Conservation (phyloP, 331 rosid genomes). For the Phaseolus coccineus region DNA sequence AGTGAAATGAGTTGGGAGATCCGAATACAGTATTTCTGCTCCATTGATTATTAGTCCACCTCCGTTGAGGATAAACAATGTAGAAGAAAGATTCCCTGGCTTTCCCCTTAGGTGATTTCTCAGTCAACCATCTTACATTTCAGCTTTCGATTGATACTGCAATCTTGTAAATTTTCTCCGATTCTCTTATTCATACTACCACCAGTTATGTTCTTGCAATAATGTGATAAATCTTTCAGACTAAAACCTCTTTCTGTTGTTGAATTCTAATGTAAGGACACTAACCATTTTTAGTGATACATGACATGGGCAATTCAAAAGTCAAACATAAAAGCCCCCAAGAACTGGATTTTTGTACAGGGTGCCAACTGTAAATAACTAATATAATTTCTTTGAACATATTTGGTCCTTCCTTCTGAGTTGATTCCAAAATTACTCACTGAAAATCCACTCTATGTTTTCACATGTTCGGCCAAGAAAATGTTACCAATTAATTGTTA, state of each 20-base stretch:
- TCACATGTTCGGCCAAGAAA: constrained; percentile 21
- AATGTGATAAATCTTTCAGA: background rate
- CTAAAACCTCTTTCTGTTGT: background rate
- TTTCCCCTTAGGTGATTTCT: constrained; percentile 9
- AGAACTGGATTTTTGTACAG: constrained; percentile 20
- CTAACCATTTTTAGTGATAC: constrained; percentile 33
- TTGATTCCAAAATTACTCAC: constrained; percentile 2
- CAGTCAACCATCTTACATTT: constrained; percentile 19
- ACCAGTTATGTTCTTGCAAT: background rate
- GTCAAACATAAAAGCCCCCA: constrained; percentile 22
- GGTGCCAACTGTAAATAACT: constrained; percentile 26
- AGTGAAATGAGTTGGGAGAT: constrained; percentile 30
- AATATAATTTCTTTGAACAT: background rate
- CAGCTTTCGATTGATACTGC: constrained; percentile 18
- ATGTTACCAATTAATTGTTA: background rate
- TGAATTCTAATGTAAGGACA: constrained; percentile 8
- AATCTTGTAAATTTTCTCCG: background rate
- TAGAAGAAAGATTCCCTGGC: constrained; percentile 38
- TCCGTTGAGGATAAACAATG: background rate
- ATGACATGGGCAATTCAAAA: background rate
- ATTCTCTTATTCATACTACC: constrained; percentile 12
- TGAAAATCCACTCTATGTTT: constrained; percentile 2
- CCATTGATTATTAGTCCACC: constrained; percentile 29
- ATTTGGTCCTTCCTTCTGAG: background rate
- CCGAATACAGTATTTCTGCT: constrained; percentile 45